Conservation (phyloP, 768 basidiomycete genomes). For the Chalciporus piperatus region DNA sequence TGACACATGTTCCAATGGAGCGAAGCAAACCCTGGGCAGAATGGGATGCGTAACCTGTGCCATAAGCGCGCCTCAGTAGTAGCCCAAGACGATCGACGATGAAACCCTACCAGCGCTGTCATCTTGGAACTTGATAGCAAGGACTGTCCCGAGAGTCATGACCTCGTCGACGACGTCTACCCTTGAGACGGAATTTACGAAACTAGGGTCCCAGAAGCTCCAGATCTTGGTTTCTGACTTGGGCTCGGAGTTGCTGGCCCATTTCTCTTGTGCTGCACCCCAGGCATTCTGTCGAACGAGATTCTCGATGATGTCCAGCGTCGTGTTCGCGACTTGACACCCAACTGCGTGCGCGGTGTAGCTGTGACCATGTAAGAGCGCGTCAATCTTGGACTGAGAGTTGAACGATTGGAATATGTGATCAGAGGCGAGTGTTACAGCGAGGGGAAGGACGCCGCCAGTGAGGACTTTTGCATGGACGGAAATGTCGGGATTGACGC, state of each 20-base stretch:
- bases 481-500: constrained; percentile 79
- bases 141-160: constrained; percentile 87
- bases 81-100: not conserved
- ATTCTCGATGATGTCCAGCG: constrained; percentile 63
- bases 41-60: constrained; percentile 54
- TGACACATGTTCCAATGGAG: constrained; percentile 40
- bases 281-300: constrained; percentile 51
- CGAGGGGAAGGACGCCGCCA: constrained; percentile 85
- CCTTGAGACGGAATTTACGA: constrained; percentile 61
- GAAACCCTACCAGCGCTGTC: constrained; percentile 46
- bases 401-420: constrained; percentile 79
- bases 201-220: constrained; percentile 86
- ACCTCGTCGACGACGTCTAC: constrained; percentile 58
- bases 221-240: constrained; percentile 43
- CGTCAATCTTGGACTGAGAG: constrained; percentile 73
- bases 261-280: constrained; percentile 54
- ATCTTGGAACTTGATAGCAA: constrained; percentile 73
- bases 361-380: constrained; percentile 90
- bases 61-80: not conserved
- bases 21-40: constrained; percentile 63
- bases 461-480: constrained; percentile 94
- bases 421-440: constrained; percentile 78
- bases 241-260: constrained; percentile 37
- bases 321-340: constrained; percentile 85
- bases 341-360: constrained; percentile 95